Evolutionary conservation across 1,284 basidiomycete genomes (phyloP).

Genomic region (Leccinum fuscescens): DNA sequence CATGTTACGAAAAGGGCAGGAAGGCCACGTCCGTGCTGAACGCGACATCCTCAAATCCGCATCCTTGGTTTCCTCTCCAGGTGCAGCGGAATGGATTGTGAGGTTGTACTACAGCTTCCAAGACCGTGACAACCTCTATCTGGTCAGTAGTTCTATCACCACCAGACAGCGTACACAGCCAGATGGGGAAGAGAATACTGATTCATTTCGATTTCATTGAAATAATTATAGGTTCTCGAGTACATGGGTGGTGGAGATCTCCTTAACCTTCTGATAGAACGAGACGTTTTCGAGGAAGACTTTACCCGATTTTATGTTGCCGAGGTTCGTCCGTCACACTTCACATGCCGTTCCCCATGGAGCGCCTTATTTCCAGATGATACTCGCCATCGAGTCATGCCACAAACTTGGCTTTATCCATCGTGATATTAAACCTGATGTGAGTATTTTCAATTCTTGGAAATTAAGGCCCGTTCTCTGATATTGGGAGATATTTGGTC

Average conservation of each 20-base stretch:
- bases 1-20: slow-evolving; percentile 97
- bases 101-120: slow-evolving; percentile 90
- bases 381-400: slow-evolving; percentile 92
- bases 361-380: slow-evolving; percentile 63
- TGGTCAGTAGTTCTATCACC: slow-evolving; percentile 60
- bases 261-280: slow-evolving; percentile 91
- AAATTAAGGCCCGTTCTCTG: slow-evolving; percentile 33
- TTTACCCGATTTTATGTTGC: slow-evolving; percentile 95
- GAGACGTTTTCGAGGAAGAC: slow-evolving; percentile 90
- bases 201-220: slow-evolving; percentile 60
- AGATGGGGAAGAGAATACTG: slow-evolving; percentile 26
- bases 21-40: slow-evolving; percentile 92
- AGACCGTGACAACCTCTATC: slow-evolving; percentile 89
- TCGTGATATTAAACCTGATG: slow-evolving; percentile 94
- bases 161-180: slow-evolving; percentile 24
- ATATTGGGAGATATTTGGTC: slow-evolving; percentile 27
- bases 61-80: slow-evolving; percentile 65
- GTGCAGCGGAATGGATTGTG: slow-evolving; percentile 89
- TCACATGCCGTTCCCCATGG: slow-evolving; percentile 20
- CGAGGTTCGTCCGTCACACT: slow-evolving; percentile 55
- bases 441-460: slow-evolving; percentile 42
- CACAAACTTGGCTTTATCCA: slow-evolving; percentile 96
- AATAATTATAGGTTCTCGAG: slow-evolving; percentile 69
- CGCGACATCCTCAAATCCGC: slow-evolving; percentile 85
- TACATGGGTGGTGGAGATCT: slow-evolving; percentile 97